Evolutionary conservation across 2,329 filamentous ascomycete genomes (phyloP), one percentile per base, ranked within the genome.

Genomic region (Rhinocladiella similis): DNA sequence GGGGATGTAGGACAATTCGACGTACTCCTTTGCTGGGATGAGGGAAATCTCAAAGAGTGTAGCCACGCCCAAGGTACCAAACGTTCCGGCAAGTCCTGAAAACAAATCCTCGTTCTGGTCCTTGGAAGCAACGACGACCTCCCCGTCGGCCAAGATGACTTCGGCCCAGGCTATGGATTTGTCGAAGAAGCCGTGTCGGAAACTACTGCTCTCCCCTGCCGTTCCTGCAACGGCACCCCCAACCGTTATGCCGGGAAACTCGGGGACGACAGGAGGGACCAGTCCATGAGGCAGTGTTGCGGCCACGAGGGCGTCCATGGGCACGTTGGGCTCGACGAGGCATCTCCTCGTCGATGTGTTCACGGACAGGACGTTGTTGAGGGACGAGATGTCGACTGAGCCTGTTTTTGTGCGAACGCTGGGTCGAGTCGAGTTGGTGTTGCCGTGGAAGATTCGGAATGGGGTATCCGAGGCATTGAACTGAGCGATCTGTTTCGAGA

Each of bases 231-330:
- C 88, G 2, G 83, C 85, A 35, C 86, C 86, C 20, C 86, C 86
- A 5, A 82, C 83, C 1, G 86, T 89, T 67, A 89, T 89, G n/a
- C 84, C 85, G 1, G 84, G 85, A 55, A 89, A 88, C 66, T 89
- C 86, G 81, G 87, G 87, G 4, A 88, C 85, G 0, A 89, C 84
- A 0, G 83, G 81, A 0, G 86, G 85, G 1, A 88, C 74, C 1
- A 88, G 73, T 1, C 78, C 79, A 51, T 81, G 70, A 18, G 73
- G 70, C n/a, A 85, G 65, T 0, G 84, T 83, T 3, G 80, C 81
- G 51, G 79, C 77, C 12, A 87, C 80, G 6, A 89, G 78, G 0
- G 70, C 69, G 61, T 88, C 85, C 84, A 89, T 88, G 1, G 84
- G 75, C 5, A 89, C 86, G 63, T 88, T 89, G 2, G 86, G 86